Evolutionary conservation across 805 yeast species (phyloP).

Genomic region (Candida arabinofermentans): DNA sequence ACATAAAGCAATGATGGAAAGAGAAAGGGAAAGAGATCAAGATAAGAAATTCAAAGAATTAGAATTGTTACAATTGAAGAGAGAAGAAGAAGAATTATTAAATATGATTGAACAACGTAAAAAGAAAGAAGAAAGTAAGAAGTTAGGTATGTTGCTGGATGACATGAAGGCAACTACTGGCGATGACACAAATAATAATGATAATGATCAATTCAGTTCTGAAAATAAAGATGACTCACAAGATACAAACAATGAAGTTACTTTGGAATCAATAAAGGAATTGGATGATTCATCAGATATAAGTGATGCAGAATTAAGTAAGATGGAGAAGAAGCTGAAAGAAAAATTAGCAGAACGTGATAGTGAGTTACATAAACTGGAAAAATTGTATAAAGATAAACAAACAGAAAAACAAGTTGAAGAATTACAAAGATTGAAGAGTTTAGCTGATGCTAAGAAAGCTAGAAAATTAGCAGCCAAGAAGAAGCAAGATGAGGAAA

Average conservation of each 20-base stretch:
- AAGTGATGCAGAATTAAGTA: neutral
- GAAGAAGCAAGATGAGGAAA: slow-evolving; percentile 18
- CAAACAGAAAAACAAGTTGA: slow-evolving; percentile 17
- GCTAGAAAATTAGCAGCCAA: slow-evolving; percentile 18
- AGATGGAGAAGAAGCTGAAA: slow-evolving; percentile 1
- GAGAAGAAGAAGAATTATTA: slow-evolving; percentile 8
- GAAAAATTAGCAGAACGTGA: slow-evolving; percentile 25
- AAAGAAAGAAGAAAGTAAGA: slow-evolving; percentile 4
- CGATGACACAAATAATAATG: neutral
- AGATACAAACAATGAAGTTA: too few relatives aligned
- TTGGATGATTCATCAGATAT: neutral
- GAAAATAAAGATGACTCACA: neutral
- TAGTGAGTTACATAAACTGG: slow-evolving; percentile 20
- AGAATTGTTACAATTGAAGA: slow-evolving; percentile 2
- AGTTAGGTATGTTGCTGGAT: neutral
- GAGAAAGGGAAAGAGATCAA: slow-evolving; percentile 14
- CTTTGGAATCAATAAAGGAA: slow-evolving; percentile 5
- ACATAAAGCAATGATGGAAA: slow-evolving; percentile 13
- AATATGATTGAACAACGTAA: slow-evolving; percentile 7
- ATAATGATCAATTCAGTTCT: neutral
- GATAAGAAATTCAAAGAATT: slow-evolving; percentile 12
- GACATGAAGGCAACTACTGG: slow-evolving; percentile 4
- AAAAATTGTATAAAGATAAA: slow-evolving; percentile 19
- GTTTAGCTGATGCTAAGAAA: slow-evolving; percentile 23
- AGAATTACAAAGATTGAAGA: slow-evolving; percentile 31